A percentile compares a stretch with the other conserved stretches of the same genome.
Evolutionary conservation across 352 stramenopile genomes (phyloP).

Genomic region (Pythium biforme): DNA sequence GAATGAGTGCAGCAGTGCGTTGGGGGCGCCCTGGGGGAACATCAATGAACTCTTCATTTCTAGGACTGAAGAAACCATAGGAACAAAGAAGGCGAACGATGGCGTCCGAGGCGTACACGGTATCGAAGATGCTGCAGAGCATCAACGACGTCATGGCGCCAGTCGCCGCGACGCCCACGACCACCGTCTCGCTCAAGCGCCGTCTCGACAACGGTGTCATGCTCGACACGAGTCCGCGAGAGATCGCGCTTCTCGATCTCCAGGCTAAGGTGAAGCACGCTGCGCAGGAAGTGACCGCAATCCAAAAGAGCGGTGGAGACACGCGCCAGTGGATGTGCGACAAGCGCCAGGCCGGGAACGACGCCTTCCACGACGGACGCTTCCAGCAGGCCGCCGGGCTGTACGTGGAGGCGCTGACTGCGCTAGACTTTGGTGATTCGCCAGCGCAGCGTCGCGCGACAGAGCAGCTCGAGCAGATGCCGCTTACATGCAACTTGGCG

Average conservation of each 20-base stretch:
- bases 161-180: conserved; percentile 41
- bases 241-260: conserved; percentile 76
- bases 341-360: conserved; percentile 49
- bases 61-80: neutral
- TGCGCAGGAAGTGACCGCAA: conserved; percentile 44
- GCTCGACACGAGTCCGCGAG: conserved; percentile 68
- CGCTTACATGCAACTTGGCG: conserved; percentile 75
- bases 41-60: too few relatives aligned
- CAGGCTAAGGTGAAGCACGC: conserved; percentile 76
- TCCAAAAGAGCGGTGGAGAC: conserved; percentile 29
- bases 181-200: conserved; percentile 63
- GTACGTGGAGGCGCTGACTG: conserved; percentile 71
- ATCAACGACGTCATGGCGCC: conserved; percentile 82
- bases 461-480: conserved; percentile 56
- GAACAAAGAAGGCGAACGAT: neutral
- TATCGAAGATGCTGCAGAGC: conserved; percentile 82
- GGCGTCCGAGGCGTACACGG: conserved; percentile 69
- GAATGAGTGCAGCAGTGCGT: too few relatives aligned
- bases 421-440: conserved; percentile 55
- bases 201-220: conserved; percentile 79
- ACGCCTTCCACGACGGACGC: conserved; percentile 40
- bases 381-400: conserved; percentile 57
- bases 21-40: too few relatives aligned
- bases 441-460: conserved; percentile 37
- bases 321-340: conserved; percentile 48